Conservation (phyloP, 2,329 filamentous ascomycete species). For the Diaporthe citriasiana region DNA sequence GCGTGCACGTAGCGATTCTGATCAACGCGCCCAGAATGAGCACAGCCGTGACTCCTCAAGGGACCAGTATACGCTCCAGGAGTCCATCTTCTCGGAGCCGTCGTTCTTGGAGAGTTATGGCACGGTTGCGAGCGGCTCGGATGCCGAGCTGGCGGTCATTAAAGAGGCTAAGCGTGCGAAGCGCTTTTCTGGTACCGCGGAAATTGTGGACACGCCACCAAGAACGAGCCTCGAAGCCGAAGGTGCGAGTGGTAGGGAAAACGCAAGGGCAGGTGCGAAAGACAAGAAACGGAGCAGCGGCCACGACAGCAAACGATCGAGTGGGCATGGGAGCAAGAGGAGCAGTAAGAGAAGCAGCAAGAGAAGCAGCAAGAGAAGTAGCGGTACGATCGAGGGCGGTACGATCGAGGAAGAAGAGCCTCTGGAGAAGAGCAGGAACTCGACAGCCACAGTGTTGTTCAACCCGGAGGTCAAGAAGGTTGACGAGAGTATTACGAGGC, state of each 20-base stretch:
- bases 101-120: slow-evolving; percentile 36
- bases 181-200: slow-evolving; percentile 21
- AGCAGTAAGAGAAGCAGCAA: slow-evolving; percentile 2
- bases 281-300: background rate
- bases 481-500: slow-evolving; percentile 13
- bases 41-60: slow-evolving; percentile 40
- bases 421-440: background rate
- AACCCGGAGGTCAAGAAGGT: slow-evolving; percentile 27
- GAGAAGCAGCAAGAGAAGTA: background rate
- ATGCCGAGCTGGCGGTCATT: background rate
- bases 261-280: background rate
- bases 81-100: slow-evolving; percentile 40
- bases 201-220: slow-evolving; percentile 21
- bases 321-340: slow-evolving; percentile 18
- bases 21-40: slow-evolving; percentile 1
- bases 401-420: slow-evolving; percentile 23
- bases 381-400: slow-evolving; percentile 5
- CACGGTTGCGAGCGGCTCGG: slow-evolving; percentile 29
- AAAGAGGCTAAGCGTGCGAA: slow-evolving; percentile 24
- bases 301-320: background rate
- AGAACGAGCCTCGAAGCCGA: slow-evolving; percentile 5
- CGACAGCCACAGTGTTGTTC: background rate
- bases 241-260: slow-evolving; percentile 3
- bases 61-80: slow-evolving; percentile 38
- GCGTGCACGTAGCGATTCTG: slow-evolving; percentile 11